phyloP scores from a whole-genome alignment of 352 stramenopile species.

The Phytophthora syringae region DNA sequence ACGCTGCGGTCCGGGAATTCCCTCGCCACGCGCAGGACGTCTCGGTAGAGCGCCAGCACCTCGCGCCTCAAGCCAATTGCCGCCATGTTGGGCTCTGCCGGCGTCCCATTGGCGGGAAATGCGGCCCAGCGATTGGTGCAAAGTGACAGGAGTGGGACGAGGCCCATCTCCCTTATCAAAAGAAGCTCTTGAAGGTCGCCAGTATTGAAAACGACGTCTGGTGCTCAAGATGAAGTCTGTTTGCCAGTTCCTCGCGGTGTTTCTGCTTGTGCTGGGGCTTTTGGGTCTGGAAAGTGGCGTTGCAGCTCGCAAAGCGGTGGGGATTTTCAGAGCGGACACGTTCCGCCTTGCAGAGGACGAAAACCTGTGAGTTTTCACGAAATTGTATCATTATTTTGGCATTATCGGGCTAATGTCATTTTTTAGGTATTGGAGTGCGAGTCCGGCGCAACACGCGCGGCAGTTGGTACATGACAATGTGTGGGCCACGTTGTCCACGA shows the following conservation, averaged over 20 bases:
- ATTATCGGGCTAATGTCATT: neutral
- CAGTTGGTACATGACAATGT: slow-evolving; percentile 70
- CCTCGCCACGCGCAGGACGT: slow-evolving; percentile 54
- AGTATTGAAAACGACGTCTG: slow-evolving; percentile 26
- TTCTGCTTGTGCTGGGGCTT: slow-evolving; percentile 22
- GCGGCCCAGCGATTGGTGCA: slow-evolving; percentile 11
- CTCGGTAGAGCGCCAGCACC: slow-evolving; percentile 71
- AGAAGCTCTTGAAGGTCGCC: neutral
- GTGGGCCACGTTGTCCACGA: slow-evolving; percentile 71
- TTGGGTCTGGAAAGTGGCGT: slow-evolving; percentile 4
- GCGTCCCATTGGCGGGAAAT: slow-evolving; percentile 25
- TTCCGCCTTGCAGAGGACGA: slow-evolving; percentile 24
- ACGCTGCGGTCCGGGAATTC: slow-evolving; percentile 67
- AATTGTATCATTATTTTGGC: neutral
- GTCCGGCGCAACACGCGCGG: slow-evolving; percentile 52
- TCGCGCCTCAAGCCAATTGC: slow-evolving; percentile 44
- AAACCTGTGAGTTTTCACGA: slow-evolving; percentile 13
- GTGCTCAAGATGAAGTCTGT: slow-evolving; percentile 27
- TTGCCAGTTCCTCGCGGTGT: slow-evolving; percentile 10
- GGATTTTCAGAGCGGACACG: slow-evolving; percentile 26
- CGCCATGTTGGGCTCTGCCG: slow-evolving; percentile 12
- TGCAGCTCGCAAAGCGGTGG: slow-evolving; percentile 12
- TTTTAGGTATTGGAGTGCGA: slow-evolving; percentile 24
- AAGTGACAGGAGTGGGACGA: slow-evolving; percentile 18
- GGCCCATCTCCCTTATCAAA: slow-evolving; percentile 4